Conservation (phyloP, 257 asterid genomes). For the Solanum dulcamara region DNA sequence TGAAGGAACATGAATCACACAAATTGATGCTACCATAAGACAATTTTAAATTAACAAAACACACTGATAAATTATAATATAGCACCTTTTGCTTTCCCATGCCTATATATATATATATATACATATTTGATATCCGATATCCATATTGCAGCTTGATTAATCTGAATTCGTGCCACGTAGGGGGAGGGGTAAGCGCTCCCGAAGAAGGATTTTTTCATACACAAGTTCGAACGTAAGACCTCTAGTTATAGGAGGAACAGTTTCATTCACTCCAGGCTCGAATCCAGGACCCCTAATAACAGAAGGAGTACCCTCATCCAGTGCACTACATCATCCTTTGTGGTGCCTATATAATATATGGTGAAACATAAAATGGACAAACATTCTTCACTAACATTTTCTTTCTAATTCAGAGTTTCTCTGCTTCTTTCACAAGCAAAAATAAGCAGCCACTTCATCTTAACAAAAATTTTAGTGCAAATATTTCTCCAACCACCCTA, state of each 20-base stretch:
- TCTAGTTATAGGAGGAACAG: background rate
- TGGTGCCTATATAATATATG: background rate
- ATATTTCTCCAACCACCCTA: background rate
- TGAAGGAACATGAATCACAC: slow-evolving; percentile 5
- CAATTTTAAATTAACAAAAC: background rate
- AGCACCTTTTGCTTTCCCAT: background rate
- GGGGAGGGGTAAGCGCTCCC: background rate
- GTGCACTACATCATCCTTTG: background rate
- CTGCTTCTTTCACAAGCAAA: background rate
- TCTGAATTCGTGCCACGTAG: background rate
- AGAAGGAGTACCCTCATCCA: background rate
- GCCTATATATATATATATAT: background rate
- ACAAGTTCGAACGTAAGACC: background rate
- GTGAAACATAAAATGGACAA: background rate
- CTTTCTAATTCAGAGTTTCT: background rate
- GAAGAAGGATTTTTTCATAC: background rate
- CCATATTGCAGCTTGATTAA: background rate
- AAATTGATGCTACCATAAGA: background rate
- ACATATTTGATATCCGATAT: background rate
- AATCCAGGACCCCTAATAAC: too few relatives aligned
- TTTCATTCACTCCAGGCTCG: too few relatives aligned
- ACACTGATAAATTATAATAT: background rate
- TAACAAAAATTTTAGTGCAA: background rate
- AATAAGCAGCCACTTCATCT: background rate
- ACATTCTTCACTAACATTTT: background rate